A percentile compares a stretch with the other conserved stretches of the same genome.
Evolutionary conservation across 768 basidiomycete species (phyloP).

Genomic region (Sistotremastrum suecicum): DNA sequence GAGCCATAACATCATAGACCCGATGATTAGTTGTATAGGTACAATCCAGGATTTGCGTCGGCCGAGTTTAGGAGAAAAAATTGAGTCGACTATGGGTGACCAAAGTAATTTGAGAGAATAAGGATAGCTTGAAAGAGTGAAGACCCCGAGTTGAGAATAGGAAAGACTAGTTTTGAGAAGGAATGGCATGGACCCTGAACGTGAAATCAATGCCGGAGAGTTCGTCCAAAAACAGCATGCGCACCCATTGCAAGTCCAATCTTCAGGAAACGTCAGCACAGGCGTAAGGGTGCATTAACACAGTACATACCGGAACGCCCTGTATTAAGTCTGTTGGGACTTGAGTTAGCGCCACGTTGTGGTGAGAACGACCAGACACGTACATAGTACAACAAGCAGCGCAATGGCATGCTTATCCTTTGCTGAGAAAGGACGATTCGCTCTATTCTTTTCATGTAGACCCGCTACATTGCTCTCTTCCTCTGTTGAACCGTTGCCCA

Average conservation of each 20-base stretch:
- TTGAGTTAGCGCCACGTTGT: conserved; percentile 6
- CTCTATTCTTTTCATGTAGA: conserved; percentile 3
- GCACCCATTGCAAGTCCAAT: conserved; percentile 79
- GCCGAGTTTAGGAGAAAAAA: conserved; percentile 71
- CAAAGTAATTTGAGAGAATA: conserved; percentile 95
- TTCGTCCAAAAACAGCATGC: conserved; percentile 6
- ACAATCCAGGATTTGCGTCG: conserved; percentile 98
- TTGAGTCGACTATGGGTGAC: conserved; percentile 94
- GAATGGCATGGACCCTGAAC: conserved; percentile 85
- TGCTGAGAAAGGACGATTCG: conserved; percentile 30
- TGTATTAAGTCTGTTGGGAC: conserved; percentile 36
- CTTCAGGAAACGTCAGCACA: conserved; percentile 20
- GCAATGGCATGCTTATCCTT: conserved; percentile 80
- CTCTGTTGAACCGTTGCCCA: not conserved
- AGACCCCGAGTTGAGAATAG: conserved; percentile 91
- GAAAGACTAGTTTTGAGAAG: conserved; percentile 89
- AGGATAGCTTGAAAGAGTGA: conserved; percentile 85
- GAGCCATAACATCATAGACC: conserved; percentile 67
- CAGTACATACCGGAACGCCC: conserved; percentile 67
- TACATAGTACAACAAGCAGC: conserved; percentile 77
- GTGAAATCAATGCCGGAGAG: conserved; percentile 2
- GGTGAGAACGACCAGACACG: conserved; percentile 21
- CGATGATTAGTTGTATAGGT: conserved; percentile 89
- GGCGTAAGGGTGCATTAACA: conserved; percentile 1
- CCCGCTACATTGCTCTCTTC: not conserved